Evolutionary conservation across 2,329 filamentous ascomycete genomes (phyloP).

Genomic region (Apiospora phragmitis): DNA sequence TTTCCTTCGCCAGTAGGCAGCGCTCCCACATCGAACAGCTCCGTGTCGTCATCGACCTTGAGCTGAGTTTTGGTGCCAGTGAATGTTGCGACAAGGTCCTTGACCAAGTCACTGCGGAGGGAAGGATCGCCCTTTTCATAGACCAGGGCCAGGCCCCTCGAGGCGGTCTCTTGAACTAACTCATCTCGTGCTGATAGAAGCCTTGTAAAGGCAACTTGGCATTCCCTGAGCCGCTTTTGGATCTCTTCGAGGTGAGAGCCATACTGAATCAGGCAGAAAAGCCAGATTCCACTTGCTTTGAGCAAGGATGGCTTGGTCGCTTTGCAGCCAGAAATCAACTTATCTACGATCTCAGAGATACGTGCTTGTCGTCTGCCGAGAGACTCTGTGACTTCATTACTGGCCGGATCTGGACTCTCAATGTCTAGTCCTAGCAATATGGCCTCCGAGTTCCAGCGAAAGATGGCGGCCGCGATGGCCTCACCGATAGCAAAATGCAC

Average conservation of each 20-base stretch:
- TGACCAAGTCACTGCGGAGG: conserved; percentile 79
- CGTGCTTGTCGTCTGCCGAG: conserved; percentile 39
- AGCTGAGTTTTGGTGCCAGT: conserved; percentile 74
- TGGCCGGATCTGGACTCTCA: conserved; percentile 48
- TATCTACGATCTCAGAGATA: conserved; percentile 62
- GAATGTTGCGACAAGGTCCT: conserved; percentile 85
- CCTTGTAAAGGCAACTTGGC: conserved; percentile 84
- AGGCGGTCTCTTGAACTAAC: conserved; percentile 93
- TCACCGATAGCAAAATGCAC: conserved; percentile 90
- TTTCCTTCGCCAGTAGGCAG: conserved; percentile 87
- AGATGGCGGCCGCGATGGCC: conserved; percentile 75
- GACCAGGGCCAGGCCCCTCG: conserved; percentile 84
- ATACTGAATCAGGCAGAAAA: conserved; percentile 87
- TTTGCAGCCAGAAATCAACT: conserved; percentile 74
- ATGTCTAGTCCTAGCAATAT: conserved; percentile 77
- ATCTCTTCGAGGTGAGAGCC: conserved; percentile 78
- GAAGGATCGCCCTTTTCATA: conserved; percentile 87
- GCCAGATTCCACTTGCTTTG: conserved; percentile 93
- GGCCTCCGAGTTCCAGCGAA: conserved; percentile 81
- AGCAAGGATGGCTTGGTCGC: conserved; percentile 85
- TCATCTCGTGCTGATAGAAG: conserved; percentile 88
- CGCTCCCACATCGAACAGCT: conserved; percentile 89
- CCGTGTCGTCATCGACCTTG: conserved; percentile 86
- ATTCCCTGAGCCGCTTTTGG: conserved; percentile 72
- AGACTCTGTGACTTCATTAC: conserved; percentile 29